Evolutionary conservation across 768 basidiomycete species (phyloP).

Genomic region (Butyriboletus loyo): DNA sequence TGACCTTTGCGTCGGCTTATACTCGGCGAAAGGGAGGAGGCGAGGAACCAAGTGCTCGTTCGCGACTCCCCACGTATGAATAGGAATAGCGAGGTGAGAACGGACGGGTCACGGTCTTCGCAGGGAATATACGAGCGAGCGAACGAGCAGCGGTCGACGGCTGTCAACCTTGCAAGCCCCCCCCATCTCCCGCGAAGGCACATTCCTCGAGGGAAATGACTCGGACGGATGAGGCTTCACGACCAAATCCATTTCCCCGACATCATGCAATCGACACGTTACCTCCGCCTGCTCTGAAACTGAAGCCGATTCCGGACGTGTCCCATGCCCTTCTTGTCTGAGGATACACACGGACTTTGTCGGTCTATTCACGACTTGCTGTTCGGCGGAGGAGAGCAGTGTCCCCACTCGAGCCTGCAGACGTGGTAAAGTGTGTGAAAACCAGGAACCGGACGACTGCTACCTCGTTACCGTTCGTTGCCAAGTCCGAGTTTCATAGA

Average conservation of each 20-base stretch:
- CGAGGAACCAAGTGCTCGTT: no score
- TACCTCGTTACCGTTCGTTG: conserved; percentile 18
- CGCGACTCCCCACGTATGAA: no score
- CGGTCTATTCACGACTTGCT: not conserved
- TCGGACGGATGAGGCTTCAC: not conserved
- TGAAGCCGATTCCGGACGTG: not conserved
- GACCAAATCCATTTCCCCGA: not conserved
- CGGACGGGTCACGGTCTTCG: no score
- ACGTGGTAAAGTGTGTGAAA: conserved; percentile 6
- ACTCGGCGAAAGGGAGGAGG: no score
- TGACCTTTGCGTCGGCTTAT: no score
- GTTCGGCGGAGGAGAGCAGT: not conserved
- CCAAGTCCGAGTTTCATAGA: conserved; percentile 10
- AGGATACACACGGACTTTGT: conserved; percentile 8
- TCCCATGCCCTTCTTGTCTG: conserved; percentile 6
- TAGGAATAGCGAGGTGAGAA: no score
- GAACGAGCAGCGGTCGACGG: no score
- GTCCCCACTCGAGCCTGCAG: not conserved
- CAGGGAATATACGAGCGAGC: not conserved
- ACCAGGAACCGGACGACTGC: not conserved
- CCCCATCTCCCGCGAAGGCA: conserved; percentile 19
- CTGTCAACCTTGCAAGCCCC: not conserved
- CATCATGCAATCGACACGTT: not conserved
- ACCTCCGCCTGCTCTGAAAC: not conserved
- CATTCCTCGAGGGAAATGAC: not conserved